Conservation (phyloP, 164 flowering plant genomes). For the Umbilicus rupestris region DNA sequence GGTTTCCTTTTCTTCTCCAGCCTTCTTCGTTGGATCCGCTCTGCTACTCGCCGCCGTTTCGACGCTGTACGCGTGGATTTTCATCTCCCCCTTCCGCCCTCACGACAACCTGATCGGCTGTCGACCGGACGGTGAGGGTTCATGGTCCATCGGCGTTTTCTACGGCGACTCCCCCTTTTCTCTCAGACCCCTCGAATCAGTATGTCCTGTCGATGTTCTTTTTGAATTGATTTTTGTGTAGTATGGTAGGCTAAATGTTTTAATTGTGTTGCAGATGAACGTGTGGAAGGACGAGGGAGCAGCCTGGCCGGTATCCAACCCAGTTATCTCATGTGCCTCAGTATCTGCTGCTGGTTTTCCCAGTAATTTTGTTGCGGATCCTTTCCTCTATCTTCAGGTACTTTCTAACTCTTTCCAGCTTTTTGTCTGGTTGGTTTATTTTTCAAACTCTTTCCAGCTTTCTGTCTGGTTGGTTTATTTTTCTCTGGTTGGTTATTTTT, state of each 20-base stretch:
- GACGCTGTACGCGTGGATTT: constrained; percentile 35
- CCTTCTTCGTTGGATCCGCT: constrained; percentile 18
- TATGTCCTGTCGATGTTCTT: constrained; percentile 20
- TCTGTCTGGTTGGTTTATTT: neutral
- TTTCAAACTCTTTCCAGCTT: too few species aligned
- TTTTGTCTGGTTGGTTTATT: neutral
- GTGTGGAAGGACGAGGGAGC: constrained; percentile 53
- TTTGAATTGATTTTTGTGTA: neutral
- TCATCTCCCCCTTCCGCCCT: constrained; percentile 18
- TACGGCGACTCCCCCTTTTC: constrained; percentile 81
- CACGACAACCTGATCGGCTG: constrained; percentile 37
- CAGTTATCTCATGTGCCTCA: constrained; percentile 35
- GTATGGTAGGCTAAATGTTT: neutral
- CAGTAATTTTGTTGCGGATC: constrained; percentile 77
- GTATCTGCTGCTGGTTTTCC: constrained; percentile 44
- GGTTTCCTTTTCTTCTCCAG: constrained; percentile 24
- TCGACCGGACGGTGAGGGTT: constrained; percentile 70
- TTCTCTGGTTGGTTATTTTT: neutral
- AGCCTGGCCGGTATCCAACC: constrained; percentile 86
- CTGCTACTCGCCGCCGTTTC: constrained; percentile 32
- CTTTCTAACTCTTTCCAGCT: neutral
- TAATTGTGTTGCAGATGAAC: constrained; percentile 28
- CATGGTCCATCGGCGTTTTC: constrained; percentile 88
- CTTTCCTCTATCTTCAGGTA: constrained; percentile 78
- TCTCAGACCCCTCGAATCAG: constrained; percentile 70